A percentile compares a stretch with the other conserved stretches of the same genome.
Evolutionary conservation across 2,329 filamentous ascomycete species (phyloP).

Genomic region (Chalaropsis thielavioides): DNA sequence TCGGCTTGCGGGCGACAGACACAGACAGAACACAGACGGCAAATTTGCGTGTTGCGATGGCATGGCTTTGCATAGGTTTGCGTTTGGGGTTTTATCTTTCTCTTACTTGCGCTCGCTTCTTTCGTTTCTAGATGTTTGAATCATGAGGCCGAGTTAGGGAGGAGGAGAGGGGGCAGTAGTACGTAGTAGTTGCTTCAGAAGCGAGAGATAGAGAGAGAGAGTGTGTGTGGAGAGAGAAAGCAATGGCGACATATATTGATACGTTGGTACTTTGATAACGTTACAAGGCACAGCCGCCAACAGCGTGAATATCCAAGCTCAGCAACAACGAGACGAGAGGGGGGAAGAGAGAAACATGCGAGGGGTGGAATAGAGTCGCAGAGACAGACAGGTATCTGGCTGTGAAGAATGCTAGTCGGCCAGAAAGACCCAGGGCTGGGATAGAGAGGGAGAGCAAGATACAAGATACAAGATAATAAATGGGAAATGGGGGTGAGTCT

Average conservation of each 20-base stretch:
- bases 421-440: not conserved
- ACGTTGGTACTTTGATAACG: not conserved
- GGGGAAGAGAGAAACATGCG: too few relatives aligned
- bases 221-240: too few relatives aligned
- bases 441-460: not conserved
- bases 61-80: not conserved
- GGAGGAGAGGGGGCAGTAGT: not conserved
- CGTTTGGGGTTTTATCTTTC: not conserved
- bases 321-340: too few relatives aligned
- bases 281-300: too few relatives aligned
- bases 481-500: not conserved
- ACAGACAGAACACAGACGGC: not conserved
- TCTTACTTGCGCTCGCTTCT: conserved; percentile 5
- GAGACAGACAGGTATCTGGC: not conserved
- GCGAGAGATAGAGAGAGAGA: not conserved
- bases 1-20: too few relatives aligned
- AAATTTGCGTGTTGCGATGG: not conserved
- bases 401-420: not conserved
- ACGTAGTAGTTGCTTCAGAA: not conserved
- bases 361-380: not conserved
- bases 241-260: not conserved
- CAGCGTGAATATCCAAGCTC: too few relatives aligned
- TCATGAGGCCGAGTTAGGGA: not conserved
- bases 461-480: not conserved
- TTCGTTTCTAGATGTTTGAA: not conserved